Conservation (phyloP, 2,329 filamentous ascomycete species). For the Colletotrichum tropicale region DNA sequence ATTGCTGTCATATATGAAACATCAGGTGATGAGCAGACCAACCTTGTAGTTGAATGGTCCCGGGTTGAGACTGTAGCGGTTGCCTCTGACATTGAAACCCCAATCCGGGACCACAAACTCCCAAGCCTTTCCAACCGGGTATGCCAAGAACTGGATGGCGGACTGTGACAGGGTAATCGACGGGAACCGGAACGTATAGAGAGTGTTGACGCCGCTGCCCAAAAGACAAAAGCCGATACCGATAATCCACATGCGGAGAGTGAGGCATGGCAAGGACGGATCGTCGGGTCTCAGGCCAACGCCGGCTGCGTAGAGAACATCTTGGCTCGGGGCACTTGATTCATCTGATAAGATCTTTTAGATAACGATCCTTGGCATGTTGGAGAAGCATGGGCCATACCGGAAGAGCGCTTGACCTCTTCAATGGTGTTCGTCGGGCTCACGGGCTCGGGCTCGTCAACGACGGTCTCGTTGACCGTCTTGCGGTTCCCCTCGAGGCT, state of each 20-base stretch:
- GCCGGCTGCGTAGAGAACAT: conserved; percentile 33
- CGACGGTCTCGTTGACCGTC: background rate
- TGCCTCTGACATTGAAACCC: conserved; percentile 28
- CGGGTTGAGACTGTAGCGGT: conserved; percentile 39
- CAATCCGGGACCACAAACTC: conserved; percentile 33
- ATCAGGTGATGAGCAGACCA: background rate
- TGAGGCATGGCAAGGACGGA: conserved; percentile 34
- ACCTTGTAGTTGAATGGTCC: conserved; percentile 40
- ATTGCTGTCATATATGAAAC: rapidly evolving
- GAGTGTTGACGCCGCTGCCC: conserved; percentile 41
- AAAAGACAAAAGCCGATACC: conserved; percentile 40
- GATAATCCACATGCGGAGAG: conserved; percentile 42
- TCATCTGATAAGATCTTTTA: conserved; percentile 6
- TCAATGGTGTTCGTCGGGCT: background rate
- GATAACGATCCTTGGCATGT: background rate
- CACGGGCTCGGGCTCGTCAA: background rate
- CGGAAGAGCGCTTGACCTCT: background rate
- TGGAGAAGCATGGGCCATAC: background rate
- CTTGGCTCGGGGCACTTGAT: conserved; percentile 6
- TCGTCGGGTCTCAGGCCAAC: conserved; percentile 32
- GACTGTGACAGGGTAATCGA: conserved; percentile 36
- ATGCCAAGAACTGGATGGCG: conserved; percentile 46
- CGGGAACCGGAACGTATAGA: conserved; percentile 42
- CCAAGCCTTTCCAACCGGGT: conserved; percentile 45
- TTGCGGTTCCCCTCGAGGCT: background rate